A percentile compares a stretch with the other conserved stretches of the same genome.
phyloP scores from a whole-genome alignment of 2,329 filamentous ascomycete genomes.

The Penicillium nordicum region DNA sequence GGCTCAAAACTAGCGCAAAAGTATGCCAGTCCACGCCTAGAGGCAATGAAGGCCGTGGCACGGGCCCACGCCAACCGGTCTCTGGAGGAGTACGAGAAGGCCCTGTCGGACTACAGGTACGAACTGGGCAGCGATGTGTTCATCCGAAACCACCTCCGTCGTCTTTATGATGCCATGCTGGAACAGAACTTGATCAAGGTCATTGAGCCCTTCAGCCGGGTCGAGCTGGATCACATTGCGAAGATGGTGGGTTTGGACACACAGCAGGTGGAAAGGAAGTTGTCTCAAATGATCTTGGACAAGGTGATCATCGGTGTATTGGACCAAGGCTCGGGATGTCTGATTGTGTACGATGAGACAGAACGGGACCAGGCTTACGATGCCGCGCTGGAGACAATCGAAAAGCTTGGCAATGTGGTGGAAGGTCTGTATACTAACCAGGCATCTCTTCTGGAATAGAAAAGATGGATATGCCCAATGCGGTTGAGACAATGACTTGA shows the following conservation, averaged over 20 bases:
- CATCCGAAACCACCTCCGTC: constrained; percentile 92
- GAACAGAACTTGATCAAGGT: constrained; percentile 99
- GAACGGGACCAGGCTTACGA: constrained; percentile 92
- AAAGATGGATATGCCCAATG: constrained; percentile 22
- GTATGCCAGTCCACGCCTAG: constrained; percentile 91
- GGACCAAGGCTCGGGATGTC: constrained; percentile 93
- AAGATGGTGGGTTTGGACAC: constrained; percentile 97
- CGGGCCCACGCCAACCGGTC: constrained; percentile 93
- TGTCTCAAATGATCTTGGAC: constrained; percentile 99
- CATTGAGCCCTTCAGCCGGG: constrained; percentile 95
- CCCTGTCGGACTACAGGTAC: constrained; percentile 83
- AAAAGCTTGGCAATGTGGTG: constrained; percentile 94
- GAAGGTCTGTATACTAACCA: constrained; percentile 98
- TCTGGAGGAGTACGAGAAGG: constrained; percentile 93
- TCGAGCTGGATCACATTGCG: constrained; percentile 94
- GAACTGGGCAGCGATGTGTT: constrained; percentile 93
- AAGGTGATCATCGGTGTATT: constrained; percentile 97
- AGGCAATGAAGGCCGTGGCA: constrained; percentile 98
- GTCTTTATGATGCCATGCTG: constrained; percentile 95
- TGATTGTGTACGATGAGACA: constrained; percentile 96
- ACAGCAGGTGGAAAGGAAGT: constrained; percentile 93
- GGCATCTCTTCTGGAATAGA: constrained; percentile 84
- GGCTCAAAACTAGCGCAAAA: constrained; percentile 94
- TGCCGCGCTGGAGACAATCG: constrained; percentile 87
- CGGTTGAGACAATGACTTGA: constrained; percentile 24